Evolutionary conservation across 2,329 filamentous ascomycete genomes (phyloP).

Genomic region (Neopestalotiopsis rosae): DNA sequence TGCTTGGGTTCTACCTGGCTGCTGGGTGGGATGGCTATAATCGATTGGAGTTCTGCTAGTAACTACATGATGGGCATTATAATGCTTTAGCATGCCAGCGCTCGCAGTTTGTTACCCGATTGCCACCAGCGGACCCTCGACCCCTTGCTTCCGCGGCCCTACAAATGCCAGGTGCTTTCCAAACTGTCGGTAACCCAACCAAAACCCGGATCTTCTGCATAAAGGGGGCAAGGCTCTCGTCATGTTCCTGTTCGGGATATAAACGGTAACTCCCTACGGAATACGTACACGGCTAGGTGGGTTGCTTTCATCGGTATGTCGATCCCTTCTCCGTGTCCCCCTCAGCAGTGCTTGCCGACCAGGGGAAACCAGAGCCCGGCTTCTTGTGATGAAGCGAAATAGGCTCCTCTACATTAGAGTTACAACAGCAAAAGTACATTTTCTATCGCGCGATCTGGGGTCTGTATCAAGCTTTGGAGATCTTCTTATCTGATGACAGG

Average conservation of each 20-base stretch:
- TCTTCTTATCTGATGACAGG: not conserved
- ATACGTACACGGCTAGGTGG: not conserved
- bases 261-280: not conserved
- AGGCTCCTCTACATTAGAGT: not conserved
- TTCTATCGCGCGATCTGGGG: not conserved
- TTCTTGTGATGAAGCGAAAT: not conserved
- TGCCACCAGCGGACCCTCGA: not conserved
- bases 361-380: not conserved
- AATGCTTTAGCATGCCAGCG: not conserved
- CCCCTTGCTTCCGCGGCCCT: not conserved
- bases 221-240: not conserved
- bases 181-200: slow-evolving; percentile 10
- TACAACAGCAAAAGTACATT: not conserved
- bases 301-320: not conserved
- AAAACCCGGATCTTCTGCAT: not conserved
- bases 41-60: not conserved
- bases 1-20: not conserved
- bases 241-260: not conserved
- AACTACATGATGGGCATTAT: not conserved
- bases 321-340: not conserved
- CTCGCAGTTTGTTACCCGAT: not conserved
- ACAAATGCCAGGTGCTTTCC: slow-evolving; percentile 1
- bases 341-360: not conserved
- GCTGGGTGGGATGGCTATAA: not conserved
- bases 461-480: not conserved